These are phyloP conservation scores for Amanita subjunquillea DNA, from an alignment of 768 basidiomycete genomes.

Conservation along the genomic window DNA sequence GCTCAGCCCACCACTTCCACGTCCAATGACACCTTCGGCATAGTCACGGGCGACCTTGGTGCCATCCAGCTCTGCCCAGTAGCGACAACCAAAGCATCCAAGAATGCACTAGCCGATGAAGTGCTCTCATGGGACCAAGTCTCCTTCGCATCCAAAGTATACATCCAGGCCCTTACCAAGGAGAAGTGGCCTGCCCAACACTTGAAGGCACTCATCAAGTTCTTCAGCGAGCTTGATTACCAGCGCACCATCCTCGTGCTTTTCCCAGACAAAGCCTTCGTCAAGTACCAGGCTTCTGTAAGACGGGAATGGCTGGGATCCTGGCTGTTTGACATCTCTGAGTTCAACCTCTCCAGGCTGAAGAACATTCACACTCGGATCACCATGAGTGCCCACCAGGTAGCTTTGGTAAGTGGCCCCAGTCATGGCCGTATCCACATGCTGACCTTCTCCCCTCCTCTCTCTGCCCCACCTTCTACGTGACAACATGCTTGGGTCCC, in stretches of 20 bases:
- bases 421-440: too few species aligned
- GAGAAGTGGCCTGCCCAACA: background rate
- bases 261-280: background rate
- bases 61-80: background rate
- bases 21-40: slow-evolving; percentile 5
- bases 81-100: background rate
- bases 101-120: background rate
- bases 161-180: background rate
- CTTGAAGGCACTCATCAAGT: background rate
- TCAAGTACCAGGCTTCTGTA: background rate
- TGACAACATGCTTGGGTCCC: too few species aligned
- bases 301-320: background rate
- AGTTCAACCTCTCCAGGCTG: background rate
- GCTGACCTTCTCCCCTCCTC: too few species aligned
- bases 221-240: background rate
- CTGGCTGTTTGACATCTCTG: background rate
- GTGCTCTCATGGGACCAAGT: background rate
- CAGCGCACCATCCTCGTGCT: background rate
- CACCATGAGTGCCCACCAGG: slow-evolving; percentile 1
- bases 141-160: background rate
- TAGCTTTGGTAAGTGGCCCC: too few species aligned
- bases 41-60: background rate
- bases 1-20: background rate
- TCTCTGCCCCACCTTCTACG: too few species aligned
- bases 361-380: background rate